Conservation (phyloP, 805 yeast genomes). For the Kodamaea kaohsiungensis region DNA sequence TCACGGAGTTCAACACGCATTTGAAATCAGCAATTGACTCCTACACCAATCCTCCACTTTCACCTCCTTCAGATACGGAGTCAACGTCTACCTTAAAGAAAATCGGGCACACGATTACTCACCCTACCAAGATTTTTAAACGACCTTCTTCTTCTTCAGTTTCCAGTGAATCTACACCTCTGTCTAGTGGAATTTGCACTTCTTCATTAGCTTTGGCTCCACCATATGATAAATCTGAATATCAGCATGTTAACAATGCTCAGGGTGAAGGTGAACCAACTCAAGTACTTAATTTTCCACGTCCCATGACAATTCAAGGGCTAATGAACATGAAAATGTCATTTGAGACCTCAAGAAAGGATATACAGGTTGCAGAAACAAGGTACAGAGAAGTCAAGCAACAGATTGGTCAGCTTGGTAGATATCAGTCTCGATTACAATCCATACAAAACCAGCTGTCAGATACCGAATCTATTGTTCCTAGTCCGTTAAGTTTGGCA, state of each 20-base stretch:
- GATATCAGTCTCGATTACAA: not conserved
- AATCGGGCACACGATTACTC: constrained; percentile 19
- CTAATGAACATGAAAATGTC: constrained; percentile 35
- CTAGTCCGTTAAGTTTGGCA: constrained; percentile 25
- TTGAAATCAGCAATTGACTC: not conserved
- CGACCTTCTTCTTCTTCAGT: constrained; percentile 5
- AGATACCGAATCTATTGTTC: constrained; percentile 1
- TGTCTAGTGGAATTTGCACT: not conserved
- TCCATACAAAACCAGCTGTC: not conserved
- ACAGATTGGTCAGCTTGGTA: not conserved
- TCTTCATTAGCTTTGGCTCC: not conserved
- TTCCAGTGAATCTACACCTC: too few species aligned
- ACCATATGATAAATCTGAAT: constrained; percentile 8
- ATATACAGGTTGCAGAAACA: constrained; percentile 25
- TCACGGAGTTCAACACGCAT: constrained; percentile 13
- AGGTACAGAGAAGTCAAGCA: constrained; percentile 19
- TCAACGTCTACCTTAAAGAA: constrained; percentile 19
- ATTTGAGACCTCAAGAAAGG: constrained; percentile 29
- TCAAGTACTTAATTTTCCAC: constrained; percentile 26
- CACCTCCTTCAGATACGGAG: not conserved
- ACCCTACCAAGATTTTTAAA: constrained; percentile 20
- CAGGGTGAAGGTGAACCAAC: not conserved
- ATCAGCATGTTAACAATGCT: constrained; percentile 8
- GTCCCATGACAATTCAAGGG: constrained; percentile 33
- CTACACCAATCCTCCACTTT: not conserved